Conservation (phyloP, 768 basidiomycete species). For the Russula brevipes region DNA sequence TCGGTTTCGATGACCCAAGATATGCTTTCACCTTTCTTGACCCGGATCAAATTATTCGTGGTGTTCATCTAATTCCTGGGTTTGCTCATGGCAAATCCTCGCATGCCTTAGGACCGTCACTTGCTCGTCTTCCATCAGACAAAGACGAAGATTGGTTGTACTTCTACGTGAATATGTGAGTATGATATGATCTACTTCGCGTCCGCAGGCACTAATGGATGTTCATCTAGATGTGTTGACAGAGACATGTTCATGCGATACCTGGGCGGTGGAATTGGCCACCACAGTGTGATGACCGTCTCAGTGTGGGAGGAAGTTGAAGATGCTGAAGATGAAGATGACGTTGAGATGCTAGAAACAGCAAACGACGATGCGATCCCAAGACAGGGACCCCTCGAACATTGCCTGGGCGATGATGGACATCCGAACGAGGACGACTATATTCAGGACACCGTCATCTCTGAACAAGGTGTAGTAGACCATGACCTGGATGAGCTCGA, state of each 20-base stretch:
- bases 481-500: too few species aligned
- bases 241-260: conserved; percentile 4
- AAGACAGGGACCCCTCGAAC: too few species aligned
- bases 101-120: background rate
- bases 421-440: too few species aligned
- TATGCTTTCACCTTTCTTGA: conserved; percentile 37
- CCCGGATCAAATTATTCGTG: conserved; percentile 32
- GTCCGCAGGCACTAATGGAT: background rate
- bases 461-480: too few species aligned
- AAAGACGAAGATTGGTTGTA: background rate
- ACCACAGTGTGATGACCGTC: background rate
- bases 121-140: background rate
- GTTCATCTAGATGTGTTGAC: background rate
- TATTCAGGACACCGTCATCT: too few species aligned
- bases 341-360: too few species aligned
- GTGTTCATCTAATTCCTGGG: conserved; percentile 34
- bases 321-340: too few species aligned
- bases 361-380: too few species aligned
- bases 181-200: too few species aligned
- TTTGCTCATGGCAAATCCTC: conserved; percentile 25
- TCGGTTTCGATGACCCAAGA: conserved; percentile 27
- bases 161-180: conserved; percentile 10
- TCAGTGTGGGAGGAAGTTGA: too few species aligned
- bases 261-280: background rate
- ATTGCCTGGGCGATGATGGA: too few species aligned